A percentile compares a stretch with the other conserved stretches of the same genome.
phyloP scores from a whole-genome alignment of 1,284 basidiomycete genomes.

The Stereum hirsutum region DNA sequence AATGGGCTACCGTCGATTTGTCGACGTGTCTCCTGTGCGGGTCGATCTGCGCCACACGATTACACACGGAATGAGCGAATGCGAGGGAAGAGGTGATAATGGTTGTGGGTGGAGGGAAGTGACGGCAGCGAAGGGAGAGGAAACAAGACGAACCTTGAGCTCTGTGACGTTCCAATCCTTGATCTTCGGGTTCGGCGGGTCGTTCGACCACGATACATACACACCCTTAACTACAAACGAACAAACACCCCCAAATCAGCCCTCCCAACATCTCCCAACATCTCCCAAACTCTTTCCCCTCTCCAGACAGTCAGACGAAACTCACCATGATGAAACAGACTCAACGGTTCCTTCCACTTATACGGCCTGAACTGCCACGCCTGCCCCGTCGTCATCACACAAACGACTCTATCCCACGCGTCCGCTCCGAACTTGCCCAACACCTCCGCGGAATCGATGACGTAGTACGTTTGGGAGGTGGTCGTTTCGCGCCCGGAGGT shows the following conservation, averaged over 20 bases:
- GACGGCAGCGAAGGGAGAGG: neutral
- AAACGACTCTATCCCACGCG: constrained; percentile 92
- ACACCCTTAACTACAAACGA: constrained; percentile 75
- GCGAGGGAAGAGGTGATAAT: neutral
- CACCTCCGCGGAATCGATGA: constrained; percentile 91
- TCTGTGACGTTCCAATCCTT: constrained; percentile 97
- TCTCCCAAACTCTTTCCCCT: too few relatives aligned
- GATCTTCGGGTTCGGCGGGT: constrained; percentile 80
- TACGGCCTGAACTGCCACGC: constrained; percentile 97
- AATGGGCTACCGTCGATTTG: constrained; percentile 89
- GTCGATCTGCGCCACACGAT: constrained; percentile 59
- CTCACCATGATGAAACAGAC: constrained; percentile 88
- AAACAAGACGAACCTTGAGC: constrained; percentile 61
- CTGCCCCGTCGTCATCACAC: constrained; percentile 96
- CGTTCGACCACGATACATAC: constrained; percentile 89
- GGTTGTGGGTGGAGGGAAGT: neutral
- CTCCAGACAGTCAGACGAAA: constrained; percentile 8
- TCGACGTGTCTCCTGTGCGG: constrained; percentile 89
- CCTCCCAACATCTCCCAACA: neutral
- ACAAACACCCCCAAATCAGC: constrained; percentile 3
- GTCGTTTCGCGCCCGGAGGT: constrained; percentile 34
- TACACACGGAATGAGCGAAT: neutral
- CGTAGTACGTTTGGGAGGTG: constrained; percentile 42
- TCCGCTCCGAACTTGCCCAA: constrained; percentile 86
- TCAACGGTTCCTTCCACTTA: constrained; percentile 89